Conservation (phyloP, 305 asterid genomes). For the Fraxinus baroniana region DNA sequence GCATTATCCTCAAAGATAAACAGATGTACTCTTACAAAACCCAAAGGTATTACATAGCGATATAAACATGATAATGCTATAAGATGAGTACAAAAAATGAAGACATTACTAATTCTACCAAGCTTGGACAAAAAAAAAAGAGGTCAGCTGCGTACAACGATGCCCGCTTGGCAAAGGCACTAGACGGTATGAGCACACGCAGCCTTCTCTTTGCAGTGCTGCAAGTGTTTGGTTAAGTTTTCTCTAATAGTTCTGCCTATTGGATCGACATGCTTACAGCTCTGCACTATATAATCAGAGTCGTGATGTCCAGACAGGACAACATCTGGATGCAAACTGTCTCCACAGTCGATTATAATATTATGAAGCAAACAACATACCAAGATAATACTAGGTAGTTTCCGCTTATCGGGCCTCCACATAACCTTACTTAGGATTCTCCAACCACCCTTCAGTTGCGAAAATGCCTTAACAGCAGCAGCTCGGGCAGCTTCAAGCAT, state of each 20-base stretch:
- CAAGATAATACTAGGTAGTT: constrained; percentile 79
- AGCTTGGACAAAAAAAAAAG: not conserved
- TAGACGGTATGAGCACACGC: constrained; percentile 10
- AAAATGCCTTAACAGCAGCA: constrained; percentile 66
- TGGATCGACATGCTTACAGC: constrained; percentile 66
- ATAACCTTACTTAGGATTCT: constrained; percentile 92
- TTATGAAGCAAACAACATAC: constrained; percentile 92
- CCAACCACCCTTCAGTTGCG: constrained; percentile 85
- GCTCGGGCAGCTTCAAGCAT: constrained; percentile 54
- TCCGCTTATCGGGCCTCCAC: constrained; percentile 95
- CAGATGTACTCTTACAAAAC: not conserved
- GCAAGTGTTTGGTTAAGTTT: constrained; percentile 46
- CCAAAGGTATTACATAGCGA: not conserved
- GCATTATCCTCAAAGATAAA: not conserved
- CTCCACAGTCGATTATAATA: constrained; percentile 81
- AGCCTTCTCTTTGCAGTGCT: constrained; percentile 24
- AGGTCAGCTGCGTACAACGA: not conserved
- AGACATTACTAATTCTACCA: not conserved
- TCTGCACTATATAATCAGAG: constrained; percentile 46
- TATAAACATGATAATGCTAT: not conserved
- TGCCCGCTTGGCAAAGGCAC: not conserved
- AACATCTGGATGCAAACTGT: constrained; percentile 57
- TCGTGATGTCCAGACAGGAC: constrained; percentile 68
- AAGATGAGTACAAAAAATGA: not conserved
- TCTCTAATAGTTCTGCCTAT: constrained; percentile 55